Conservation (phyloP, 352 stramenopile genomes). For the Phytophthora parvispora region DNA sequence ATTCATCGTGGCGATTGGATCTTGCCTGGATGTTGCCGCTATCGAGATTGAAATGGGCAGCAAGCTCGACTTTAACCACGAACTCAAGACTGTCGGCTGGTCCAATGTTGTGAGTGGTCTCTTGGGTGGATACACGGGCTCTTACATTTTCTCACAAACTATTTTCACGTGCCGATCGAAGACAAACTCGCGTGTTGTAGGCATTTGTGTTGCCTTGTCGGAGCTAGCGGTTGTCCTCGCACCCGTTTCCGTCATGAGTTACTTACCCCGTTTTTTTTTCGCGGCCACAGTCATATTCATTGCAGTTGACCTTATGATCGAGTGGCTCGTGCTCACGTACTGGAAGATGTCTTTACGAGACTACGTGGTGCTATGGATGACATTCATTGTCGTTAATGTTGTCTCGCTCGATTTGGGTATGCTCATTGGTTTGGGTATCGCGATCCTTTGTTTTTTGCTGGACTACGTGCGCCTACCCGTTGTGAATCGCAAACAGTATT, state of each 20-base stretch:
- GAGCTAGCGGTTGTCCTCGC: conserved; percentile 90
- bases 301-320: conserved; percentile 96
- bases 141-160: conserved; percentile 99
- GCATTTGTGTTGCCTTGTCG: conserved; percentile 87
- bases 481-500: conserved; percentile 58
- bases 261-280: conserved; percentile 98
- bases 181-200: conserved; percentile 92
- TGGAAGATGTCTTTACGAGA: conserved; percentile 86
- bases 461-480: conserved; percentile 71
- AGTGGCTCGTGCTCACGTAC: conserved; percentile 94
- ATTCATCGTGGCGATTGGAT: conserved; percentile 98
- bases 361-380: conserved; percentile 93
- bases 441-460: conserved; percentile 84
- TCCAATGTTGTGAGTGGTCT: conserved; percentile 97
- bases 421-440: conserved; percentile 90
- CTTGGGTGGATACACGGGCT: conserved; percentile 97
- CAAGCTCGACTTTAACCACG: conserved; percentile 96
- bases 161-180: conserved; percentile 97
- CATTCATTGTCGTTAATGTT: conserved; percentile 94
- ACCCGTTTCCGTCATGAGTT: conserved; percentile 95
- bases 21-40: conserved; percentile 96
- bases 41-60: conserved; percentile 97
- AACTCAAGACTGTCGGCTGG: conserved; percentile 94
- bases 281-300: conserved; percentile 97
- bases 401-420: conserved; percentile 96